Evolutionary conservation across 129 eudicot genomes (phyloP), one percentile per base, ranked within the genome.

Genomic region (Mikania micrantha): DNA sequence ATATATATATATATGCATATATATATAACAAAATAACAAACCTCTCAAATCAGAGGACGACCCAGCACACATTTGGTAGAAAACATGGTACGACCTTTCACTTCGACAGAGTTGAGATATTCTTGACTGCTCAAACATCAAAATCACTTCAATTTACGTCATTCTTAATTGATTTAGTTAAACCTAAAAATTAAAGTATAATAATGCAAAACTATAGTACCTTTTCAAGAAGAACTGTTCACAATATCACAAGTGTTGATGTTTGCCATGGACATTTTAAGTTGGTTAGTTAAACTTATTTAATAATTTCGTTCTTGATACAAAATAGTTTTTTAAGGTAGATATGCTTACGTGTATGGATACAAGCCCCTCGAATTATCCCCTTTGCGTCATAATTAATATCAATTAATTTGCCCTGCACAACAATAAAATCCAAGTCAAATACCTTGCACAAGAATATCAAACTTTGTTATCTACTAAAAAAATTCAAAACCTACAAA

Each of bases 11-110:
- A 2, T 6, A 2, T 6, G 5, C 35, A 44, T 15, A 17, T n/a
- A 47, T 4, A 28, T 28, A 28, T 28, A 28, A 28, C 32, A 4
- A 7, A 32, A 13, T n/a, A 42, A 66, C 62, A 36, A 67, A 94
- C 99, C 99, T 94, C 79, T 87, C 70, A 94, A 75, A 79, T 40
- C 84, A 67, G 93, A 81, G 49, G 99, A 40, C 45, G 90, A 97
- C 65, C 99, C 99, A 6, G 95, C 85, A 68, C 97, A 94, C 60
- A 94, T 85, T 81, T 89, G 99, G 77, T 94, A 94, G 69, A 94
- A 90, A 69, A 94, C 81, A 76, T 94, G 97, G 84, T 86, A 94
- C 8, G 99, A 94, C 76, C 99, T 81, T 75, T 94, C 97, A 50
- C 95, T 96, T 31, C 74, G 79, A 38, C 82, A 73, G 57, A 89